phyloP scores from a whole-genome alignment of 495 filamentous ascomycete genomes.

The Hyaloscypha hepaticicola region DNA sequence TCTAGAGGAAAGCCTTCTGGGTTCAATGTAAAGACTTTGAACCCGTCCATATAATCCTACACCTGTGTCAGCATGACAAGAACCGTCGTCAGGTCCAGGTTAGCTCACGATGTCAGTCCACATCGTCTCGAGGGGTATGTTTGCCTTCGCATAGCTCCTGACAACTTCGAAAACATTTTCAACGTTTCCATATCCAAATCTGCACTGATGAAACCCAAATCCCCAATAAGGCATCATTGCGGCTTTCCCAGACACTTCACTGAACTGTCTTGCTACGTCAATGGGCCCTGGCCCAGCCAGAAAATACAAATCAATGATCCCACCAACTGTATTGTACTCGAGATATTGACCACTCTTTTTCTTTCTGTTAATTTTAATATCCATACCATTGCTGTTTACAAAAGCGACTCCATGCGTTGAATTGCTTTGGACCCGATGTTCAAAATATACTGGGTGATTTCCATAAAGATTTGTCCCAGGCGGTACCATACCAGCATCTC shows the following conservation, averaged over 20 bases:
- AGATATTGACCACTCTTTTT: constrained; percentile 64
- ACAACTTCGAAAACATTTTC: constrained; percentile 77
- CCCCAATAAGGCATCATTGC: constrained; percentile 85
- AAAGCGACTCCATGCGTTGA: constrained; percentile 76
- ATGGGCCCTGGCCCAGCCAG: neutral
- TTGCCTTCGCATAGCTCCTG: constrained; percentile 69
- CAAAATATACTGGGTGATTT: constrained; percentile 79
- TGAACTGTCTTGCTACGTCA: constrained; percentile 59
- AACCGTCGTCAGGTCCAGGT: neutral
- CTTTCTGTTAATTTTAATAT: constrained; percentile 72
- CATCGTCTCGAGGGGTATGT: constrained; percentile 82
- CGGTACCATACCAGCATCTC: constrained; percentile 65
- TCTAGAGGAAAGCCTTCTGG: constrained; percentile 66
- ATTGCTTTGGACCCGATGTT: constrained; percentile 60
- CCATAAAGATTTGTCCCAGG: constrained; percentile 71
- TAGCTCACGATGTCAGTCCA: constrained; percentile 72
- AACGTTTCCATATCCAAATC: constrained; percentile 74
- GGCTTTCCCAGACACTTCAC: constrained; percentile 62
- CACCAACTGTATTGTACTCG: constrained; percentile 78
- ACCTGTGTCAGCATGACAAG: neutral
- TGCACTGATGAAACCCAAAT: constrained; percentile 79
- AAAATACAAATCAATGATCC: constrained; percentile 68
- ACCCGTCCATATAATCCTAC: constrained; percentile 48
- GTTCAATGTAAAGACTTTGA: constrained; percentile 68
- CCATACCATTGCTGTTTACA: constrained; percentile 81